Percentiles rank a stretch among this genome's conserved stretches.
Evolutionary conservation across 2,329 filamentous ascomycete genomes (phyloP).

Genomic region (Fonsecaea monophora): DNA sequence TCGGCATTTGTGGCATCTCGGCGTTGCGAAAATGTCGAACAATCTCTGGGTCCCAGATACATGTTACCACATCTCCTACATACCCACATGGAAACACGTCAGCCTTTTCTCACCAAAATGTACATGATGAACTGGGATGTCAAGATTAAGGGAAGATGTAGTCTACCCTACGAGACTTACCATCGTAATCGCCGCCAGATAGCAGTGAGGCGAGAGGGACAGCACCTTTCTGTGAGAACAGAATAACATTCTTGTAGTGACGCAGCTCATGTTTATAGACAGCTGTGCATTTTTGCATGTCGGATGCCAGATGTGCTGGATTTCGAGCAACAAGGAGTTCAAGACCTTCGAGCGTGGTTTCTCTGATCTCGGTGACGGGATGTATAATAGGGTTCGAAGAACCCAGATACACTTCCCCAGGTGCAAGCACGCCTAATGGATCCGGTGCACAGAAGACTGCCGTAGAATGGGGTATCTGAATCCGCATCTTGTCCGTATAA

Average conservation of each 20-base stretch:
- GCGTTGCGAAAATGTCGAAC: conserved; percentile 62
- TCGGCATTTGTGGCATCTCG: conserved; percentile 47
- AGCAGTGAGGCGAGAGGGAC: conserved; percentile 64
- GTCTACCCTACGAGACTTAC: conserved; percentile 39
- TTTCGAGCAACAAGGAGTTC: conserved; percentile 64
- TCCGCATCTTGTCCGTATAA: conserved; percentile 55
- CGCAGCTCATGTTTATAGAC: conserved; percentile 59
- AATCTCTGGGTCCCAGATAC: conserved; percentile 65
- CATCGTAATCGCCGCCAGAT: conserved; percentile 71
- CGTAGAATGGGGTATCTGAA: conserved; percentile 59
- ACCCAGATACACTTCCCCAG: conserved; percentile 62
- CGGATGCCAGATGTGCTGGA: conserved; percentile 63
- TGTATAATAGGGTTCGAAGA: conserved; percentile 58
- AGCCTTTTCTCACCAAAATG: background rate
- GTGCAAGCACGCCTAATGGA: conserved; percentile 57
- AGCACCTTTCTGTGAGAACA: conserved; percentile 62
- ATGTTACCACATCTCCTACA: conserved; percentile 60
- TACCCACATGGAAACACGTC: background rate
- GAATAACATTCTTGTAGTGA: conserved; percentile 63
- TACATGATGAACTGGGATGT: background rate
- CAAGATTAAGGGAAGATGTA: background rate
- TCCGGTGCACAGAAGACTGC: conserved; percentile 65
- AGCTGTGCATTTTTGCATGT: conserved; percentile 63
- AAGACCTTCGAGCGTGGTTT: conserved; percentile 54
- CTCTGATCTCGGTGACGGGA: conserved; percentile 46